Base-by-base conservation (phyloP, 139 green algal genomes). In the Coccomyxa sp. region DNA sequence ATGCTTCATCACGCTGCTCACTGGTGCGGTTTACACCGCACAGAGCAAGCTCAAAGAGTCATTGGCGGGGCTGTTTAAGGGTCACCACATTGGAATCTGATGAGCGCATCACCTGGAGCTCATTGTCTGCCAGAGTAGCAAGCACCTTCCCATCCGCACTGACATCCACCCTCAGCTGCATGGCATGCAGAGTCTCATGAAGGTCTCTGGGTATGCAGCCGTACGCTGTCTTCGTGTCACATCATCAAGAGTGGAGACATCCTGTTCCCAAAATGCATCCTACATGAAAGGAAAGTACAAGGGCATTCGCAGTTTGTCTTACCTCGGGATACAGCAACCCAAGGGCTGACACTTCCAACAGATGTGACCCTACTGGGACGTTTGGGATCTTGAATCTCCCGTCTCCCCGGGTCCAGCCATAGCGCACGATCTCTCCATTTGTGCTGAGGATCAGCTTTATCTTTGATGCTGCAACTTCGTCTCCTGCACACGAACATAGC, bases 351-450 rank as follows among this genome's bases (percentile, higher is more conserved):
- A 87, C 73, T 16, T 84, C 78, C 27, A 90, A 54, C 24, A 73
- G 70, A 73, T 90, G 81, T 31, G 78, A 70, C 2, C 86, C 86
- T 9, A 70, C 55, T 14, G 81, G 81, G 68, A 90, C 85, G 9
- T 73, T 40, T 34, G 76, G 35, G 5, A 90, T 85, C 0, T n/a
- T 35, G 29, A 90, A 90, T 24, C 39, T 79, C 31, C 84, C 82
- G 55, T 90, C 84, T 10, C 78, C 27, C 29, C 50, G 55, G 18
- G 73, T 54, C 22, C 73, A 85, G 18, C 79, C 71, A 14, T 71
- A 29, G 35, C 75, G 54, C 35, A 54, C 36, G 18, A 12, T 35
- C 39, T 82, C 78, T 29, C 72, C 68, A 40, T 82, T 76, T 37
- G 78, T 37, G 34, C 40, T 71, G n/a, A 89, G 55, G 24, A 73